Base-by-base conservation (phyloP, 306 rosid genomes). In the Citrullus amarus region DNA sequence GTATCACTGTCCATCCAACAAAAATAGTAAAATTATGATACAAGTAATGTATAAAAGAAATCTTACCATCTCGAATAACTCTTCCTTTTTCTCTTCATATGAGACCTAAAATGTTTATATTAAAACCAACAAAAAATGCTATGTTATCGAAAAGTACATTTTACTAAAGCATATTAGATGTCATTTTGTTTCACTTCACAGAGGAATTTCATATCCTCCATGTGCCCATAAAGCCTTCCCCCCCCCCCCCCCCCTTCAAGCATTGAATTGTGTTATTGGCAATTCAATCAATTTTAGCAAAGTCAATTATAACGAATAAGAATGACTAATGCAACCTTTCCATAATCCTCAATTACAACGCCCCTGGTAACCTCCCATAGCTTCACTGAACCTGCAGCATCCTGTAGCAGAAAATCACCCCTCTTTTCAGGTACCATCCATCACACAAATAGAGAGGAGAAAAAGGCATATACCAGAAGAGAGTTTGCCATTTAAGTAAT, bases 291-390 rank as follows among this genome's bases (percentile, higher is more conserved):
- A 78, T 74, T 69, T 73, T 73, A 50, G 22, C 61, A 73, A 81
- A 79, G 43, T 66, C 46, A 38, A 62, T 20, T 72, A 78, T 36
- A 75, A 53, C 78, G 68, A 39, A 74, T 39, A 65, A 86, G 79
- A 65, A 79, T 55, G 56, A 63, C 78, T 15, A 65, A 53, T 65
- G 22, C 79, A 81, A 96, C 99, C 99, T 96, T 91, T 84, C 99
- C 98, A 68, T 86, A 96, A 88, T 92, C 93, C 84, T 88, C 93
- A 85, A 96, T 83, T 59, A 96, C 91, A 78, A 81, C 82, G 70
- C 99, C 98, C 84, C 86, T 91, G 44, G 99, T 96, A 71, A 96
- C 85, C 92, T 96, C 99, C 99, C 99, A 96, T 77, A 96, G 88
- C 87, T 96, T 96, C 77, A 96, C 99, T 34, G 98, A 91, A 82